Evolutionary conservation across 306 rosid species (phyloP).

Genomic region (Leucaena leucocephala): DNA sequence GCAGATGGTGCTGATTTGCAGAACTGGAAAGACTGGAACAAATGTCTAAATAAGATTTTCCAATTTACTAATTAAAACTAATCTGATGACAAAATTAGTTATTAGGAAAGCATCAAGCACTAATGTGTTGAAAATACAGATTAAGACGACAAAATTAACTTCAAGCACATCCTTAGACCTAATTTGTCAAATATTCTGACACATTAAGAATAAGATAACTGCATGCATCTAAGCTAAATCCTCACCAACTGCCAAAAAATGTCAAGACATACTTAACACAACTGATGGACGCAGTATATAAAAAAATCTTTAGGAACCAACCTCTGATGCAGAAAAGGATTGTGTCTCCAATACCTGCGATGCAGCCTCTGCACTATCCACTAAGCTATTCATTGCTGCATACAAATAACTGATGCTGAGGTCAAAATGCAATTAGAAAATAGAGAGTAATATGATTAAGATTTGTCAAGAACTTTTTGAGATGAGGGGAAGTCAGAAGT

Average conservation of each 20-base stretch:
- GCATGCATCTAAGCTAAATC: background rate
- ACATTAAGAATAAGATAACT: background rate
- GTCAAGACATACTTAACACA: constrained; percentile 21
- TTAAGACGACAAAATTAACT: background rate
- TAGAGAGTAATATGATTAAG: background rate
- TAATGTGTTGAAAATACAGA: background rate
- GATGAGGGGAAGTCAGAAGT: constrained; percentile 25
- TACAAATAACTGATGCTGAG: constrained; percentile 27
- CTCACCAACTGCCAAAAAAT: constrained; percentile 7
- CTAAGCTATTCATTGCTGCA: constrained; percentile 58
- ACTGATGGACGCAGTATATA: constrained; percentile 2
- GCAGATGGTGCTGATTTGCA: background rate
- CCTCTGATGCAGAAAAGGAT: constrained; percentile 63
- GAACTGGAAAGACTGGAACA: background rate
- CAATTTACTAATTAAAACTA: background rate
- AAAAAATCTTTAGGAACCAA: constrained; percentile 45
- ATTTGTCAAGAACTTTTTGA: constrained; percentile 4
- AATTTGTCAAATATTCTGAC: background rate
- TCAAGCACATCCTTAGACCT: background rate
- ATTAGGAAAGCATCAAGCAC: background rate
- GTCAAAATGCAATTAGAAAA: constrained; percentile 18
- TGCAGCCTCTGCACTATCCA: constrained; percentile 52
- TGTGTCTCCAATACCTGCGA: constrained; percentile 55
- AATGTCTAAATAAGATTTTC: background rate
- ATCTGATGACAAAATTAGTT: background rate